Percentiles rank a stretch among this genome's conserved stretches.
Evolutionary conservation across 2,329 filamentous ascomycete species (phyloP).

Genomic region (Furcasterigmium furcatum): DNA sequence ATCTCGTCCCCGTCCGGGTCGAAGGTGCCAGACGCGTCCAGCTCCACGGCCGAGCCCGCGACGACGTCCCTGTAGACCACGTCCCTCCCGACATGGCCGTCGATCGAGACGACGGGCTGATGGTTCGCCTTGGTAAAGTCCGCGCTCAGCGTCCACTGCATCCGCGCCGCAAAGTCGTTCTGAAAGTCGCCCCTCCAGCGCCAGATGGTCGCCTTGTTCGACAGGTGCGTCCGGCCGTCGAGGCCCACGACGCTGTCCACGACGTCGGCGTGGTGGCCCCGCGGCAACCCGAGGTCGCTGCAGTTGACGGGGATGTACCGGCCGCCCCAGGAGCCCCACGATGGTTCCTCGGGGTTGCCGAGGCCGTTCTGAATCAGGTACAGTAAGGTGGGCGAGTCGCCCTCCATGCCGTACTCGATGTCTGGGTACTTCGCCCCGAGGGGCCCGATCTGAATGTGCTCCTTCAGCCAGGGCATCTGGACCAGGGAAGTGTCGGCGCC

Average conservation of each 20-base stretch:
- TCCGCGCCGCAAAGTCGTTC: constrained; percentile 36
- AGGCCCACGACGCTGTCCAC: constrained; percentile 21
- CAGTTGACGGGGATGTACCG: constrained; percentile 33
- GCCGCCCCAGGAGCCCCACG: constrained; percentile 47
- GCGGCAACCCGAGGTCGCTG: constrained; percentile 12
- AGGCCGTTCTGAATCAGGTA: constrained; percentile 46
- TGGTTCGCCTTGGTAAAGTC: constrained; percentile 34
- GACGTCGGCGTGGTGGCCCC: constrained; percentile 22
- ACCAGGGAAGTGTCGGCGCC: constrained; percentile 42
- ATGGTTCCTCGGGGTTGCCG: constrained; percentile 39
- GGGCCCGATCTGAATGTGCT: constrained; percentile 47
- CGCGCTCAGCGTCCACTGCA: constrained; percentile 29
- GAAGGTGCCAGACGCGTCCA: constrained; percentile 42
- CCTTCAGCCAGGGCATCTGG: constrained; percentile 46
- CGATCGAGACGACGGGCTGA: constrained; percentile 38
- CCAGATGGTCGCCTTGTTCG: constrained; percentile 34
- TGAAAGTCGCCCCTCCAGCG: constrained; percentile 36
- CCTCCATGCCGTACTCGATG: constrained; percentile 48
- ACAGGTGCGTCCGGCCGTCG: constrained; percentile 19
- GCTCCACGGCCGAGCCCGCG: constrained; percentile 30
- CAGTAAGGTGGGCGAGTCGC: constrained; percentile 48
- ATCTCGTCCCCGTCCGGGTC: constrained; percentile 41
- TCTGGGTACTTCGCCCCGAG: constrained; percentile 42
- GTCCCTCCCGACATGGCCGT: constrained; percentile 33
- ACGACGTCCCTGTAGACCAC: constrained; percentile 34